Conservation (phyloP, 208 protist species). For the Phytomonas serpens region DNA sequence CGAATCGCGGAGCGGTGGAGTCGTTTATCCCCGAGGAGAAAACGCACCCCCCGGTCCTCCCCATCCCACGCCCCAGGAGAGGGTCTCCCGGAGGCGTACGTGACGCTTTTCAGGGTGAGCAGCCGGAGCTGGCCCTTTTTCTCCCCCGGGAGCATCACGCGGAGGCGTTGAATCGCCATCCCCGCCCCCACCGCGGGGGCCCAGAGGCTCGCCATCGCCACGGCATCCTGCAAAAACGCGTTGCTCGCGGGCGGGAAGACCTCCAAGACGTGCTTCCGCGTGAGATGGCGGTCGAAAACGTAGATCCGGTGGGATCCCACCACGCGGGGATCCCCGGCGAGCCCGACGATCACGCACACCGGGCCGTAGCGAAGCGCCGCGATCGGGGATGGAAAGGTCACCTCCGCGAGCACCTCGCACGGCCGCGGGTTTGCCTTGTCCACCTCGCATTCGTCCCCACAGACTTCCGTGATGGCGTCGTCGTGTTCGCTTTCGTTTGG, state of each 20-base stretch:
- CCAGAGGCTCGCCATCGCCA: conserved; percentile 28
- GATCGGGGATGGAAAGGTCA: conserved; percentile 16
- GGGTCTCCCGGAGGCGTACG: neutral
- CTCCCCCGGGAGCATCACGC: conserved; percentile 35
- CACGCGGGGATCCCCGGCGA: conserved; percentile 20
- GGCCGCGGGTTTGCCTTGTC: conserved; percentile 12
- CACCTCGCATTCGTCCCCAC: conserved; percentile 1
- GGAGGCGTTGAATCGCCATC: conserved; percentile 21
- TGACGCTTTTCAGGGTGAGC: conserved; percentile 24
- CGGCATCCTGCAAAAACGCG: conserved; percentile 22
- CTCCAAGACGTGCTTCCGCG: conserved; percentile 13
- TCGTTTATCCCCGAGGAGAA: conserved; percentile 16
- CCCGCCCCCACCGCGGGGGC: conserved; percentile 16
- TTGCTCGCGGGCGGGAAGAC: conserved; percentile 25
- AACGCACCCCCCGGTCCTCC: neutral
- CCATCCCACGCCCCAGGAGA: neutral
- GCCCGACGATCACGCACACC: conserved; percentile 20
- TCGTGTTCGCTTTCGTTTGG: neutral
- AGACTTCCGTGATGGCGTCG: neutral
- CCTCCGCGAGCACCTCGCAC: conserved; percentile 14
- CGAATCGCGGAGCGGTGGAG: conserved; percentile 34
- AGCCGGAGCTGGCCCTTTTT: conserved; percentile 33
- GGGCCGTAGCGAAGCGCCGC: conserved; percentile 21
- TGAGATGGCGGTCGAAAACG: conserved; percentile 25
- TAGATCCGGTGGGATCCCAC: conserved; percentile 20